Evolutionary conservation across 176 grass and related monocot species (phyloP).

Genomic region (Musa troglodytarum): DNA sequence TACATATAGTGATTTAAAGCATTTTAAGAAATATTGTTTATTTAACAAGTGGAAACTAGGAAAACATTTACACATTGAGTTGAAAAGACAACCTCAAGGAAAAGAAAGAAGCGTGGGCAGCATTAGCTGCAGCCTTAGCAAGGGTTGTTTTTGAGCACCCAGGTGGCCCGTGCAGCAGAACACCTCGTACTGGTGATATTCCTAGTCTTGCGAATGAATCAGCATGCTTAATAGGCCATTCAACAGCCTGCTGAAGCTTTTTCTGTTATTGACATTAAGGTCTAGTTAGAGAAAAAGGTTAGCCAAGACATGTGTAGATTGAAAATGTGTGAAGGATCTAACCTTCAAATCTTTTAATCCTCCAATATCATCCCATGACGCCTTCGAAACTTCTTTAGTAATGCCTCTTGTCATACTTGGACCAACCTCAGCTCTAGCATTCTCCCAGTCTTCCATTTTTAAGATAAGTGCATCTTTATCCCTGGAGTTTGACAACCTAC

Average conservation of each 20-base stretch:
- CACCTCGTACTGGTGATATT: conserved; percentile 72
- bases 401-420: conserved; percentile 74
- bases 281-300: conserved; percentile 14
- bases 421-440: conserved; percentile 45
- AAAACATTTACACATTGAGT: background rate
- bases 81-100: conserved; percentile 51
- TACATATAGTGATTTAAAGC: background rate
- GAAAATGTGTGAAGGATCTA: conserved; percentile 17
- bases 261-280: conserved; percentile 41
- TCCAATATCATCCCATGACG: conserved; percentile 92
- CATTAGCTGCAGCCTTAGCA: conserved; percentile 77
- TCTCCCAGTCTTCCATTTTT: conserved; percentile 65
- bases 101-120: conserved; percentile 91
- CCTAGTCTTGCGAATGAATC: conserved; percentile 63
- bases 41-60: background rate
- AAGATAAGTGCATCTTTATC: conserved; percentile 29
- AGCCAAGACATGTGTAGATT: conserved; percentile 3
- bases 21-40: background rate
- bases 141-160: conserved; percentile 92
- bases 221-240: conserved; percentile 86
- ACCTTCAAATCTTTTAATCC: conserved; percentile 86
- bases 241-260: conserved; percentile 74
- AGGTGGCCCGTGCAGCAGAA: conserved; percentile 81
- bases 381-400: conserved; percentile 61
- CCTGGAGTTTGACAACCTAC: conserved; percentile 31